Conservation (phyloP, 192 early-diverging fungal species). For the Gigaspora rosea region DNA sequence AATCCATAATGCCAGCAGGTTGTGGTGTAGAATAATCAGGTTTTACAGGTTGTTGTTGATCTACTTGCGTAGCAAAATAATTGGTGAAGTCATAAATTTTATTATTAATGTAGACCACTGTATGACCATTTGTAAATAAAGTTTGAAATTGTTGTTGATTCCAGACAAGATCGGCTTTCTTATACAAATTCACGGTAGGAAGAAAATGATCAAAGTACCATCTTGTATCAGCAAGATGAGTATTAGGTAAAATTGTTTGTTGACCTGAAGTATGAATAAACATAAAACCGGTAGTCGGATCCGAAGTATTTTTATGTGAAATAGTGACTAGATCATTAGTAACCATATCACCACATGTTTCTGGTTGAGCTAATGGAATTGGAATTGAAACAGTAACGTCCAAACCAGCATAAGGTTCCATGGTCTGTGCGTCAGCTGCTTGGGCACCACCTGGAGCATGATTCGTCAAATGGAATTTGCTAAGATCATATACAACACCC, state of each 20-base stretch:
- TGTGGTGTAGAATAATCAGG: conserved; percentile 8
- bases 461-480: conserved; percentile 60
- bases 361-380: conserved; percentile 47
- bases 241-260: conserved; percentile 40
- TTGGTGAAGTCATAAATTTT: conserved; percentile 66
- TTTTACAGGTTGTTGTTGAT: conserved; percentile 34
- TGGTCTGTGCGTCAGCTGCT: conserved; percentile 38
- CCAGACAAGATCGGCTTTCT: conserved; percentile 64
- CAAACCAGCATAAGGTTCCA: conserved; percentile 61
- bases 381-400: conserved; percentile 71
- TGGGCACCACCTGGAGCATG: conserved; percentile 48
- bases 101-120: conserved; percentile 62
- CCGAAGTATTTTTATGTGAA: conserved; percentile 21
- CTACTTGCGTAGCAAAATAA: conserved; percentile 44
- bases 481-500: conserved; percentile 70
- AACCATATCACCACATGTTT: conserved; percentile 59
- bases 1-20: conserved; percentile 27
- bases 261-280: conserved; percentile 41
- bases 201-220: conserved; percentile 56
- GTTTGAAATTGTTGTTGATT: conserved; percentile 49
- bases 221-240: conserved; percentile 44
- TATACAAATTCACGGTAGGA: conserved; percentile 47
- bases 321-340: conserved; percentile 12
- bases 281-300: conserved; percentile 12
- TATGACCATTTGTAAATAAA: conserved; percentile 46